Evolutionary conservation across 176 grass and related monocot species (phyloP), one percentile per base, ranked within the genome.

Genomic region (Musa troglodytarum): DNA sequence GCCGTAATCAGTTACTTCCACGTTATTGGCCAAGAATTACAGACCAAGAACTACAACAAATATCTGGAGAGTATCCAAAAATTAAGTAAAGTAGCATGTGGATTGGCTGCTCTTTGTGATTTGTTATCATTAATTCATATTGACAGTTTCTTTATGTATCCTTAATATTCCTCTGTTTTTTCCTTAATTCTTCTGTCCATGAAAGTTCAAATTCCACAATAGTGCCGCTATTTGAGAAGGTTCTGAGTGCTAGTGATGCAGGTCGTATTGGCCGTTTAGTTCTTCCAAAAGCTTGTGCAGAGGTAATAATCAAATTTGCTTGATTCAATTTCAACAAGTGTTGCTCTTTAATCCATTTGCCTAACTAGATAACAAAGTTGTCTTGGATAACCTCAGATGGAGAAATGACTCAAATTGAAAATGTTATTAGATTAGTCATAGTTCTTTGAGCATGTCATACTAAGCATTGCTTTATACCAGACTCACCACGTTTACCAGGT

Each of bases 21-120:
- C 82, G 96, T 22, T 99, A 99, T 86, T 99, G 96, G 96, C 96
- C 96, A 50, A 92, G 96, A 87, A 99, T 99, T 82, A 99, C 96
- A 19, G 96, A 99, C 73, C 90, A 99, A 84, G 96, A 99, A 76
- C 85, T 99, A 79, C 96, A 99, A 15, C 96, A 99, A 89, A 99
- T 99, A 82, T 99, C 96, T 76, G 96, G 96, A 92, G 96, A 94
- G 96, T 99, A 99, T 99, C 96, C 91, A 16, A 11, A 55, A 74
- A 8, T 55, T 7, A 24, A 54, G 22, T 55, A 9, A 6, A 76
- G 50, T 17, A 52, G 74, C 8, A 29, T 68, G 10, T 25, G 15
- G 5, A 34, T 68, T 15, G 65, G 34, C 12, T 22, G 17, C 21
- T 53, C 21, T 72, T 72, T 5, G 2, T 74, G 5, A 74, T 5